Percentiles rank a stretch among this genome's conserved stretches.
Evolutionary conservation across 2,329 filamentous ascomycete genomes (phyloP).

Genomic region (Xylaria multiplex): DNA sequence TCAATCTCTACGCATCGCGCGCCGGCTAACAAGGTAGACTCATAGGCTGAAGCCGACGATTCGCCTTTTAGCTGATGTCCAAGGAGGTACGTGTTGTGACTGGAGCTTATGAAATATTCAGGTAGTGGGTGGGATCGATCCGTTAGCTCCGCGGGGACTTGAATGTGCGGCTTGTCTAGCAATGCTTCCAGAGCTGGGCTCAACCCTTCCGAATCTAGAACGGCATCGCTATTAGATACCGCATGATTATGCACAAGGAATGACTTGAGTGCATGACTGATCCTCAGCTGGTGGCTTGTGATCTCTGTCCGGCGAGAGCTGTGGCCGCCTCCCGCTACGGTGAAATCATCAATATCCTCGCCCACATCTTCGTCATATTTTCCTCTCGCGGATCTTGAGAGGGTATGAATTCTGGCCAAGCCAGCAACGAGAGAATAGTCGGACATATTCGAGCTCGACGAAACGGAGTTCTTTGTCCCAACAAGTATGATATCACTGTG

Average conservation of each 20-base stretch:
- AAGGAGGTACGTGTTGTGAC: constrained; percentile 77
- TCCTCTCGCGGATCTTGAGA: constrained; percentile 46
- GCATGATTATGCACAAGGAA: constrained; percentile 65
- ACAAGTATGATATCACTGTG: neutral
- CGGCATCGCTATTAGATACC: constrained; percentile 60
- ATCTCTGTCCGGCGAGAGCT: constrained; percentile 57
- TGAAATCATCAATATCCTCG: constrained; percentile 60
- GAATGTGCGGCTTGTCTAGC: constrained; percentile 66
- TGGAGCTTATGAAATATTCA: constrained; percentile 78
- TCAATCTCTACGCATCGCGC: constrained; percentile 79
- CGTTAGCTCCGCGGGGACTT: constrained; percentile 63
- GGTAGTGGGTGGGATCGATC: constrained; percentile 70
- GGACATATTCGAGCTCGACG: constrained; percentile 34
- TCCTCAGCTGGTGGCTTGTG: constrained; percentile 64
- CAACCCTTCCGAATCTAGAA: constrained; percentile 56
- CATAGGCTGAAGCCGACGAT: constrained; percentile 71
- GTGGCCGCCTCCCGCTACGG: constrained; percentile 69
- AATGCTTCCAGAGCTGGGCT: constrained; percentile 60
- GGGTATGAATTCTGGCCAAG: constrained; percentile 54
- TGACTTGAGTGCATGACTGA: constrained; percentile 67
- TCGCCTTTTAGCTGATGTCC: constrained; percentile 75
- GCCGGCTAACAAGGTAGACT: constrained; percentile 69
- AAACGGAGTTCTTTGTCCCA: neutral
- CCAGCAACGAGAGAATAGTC: constrained; percentile 42
- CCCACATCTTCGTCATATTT: constrained; percentile 63